Percentiles rank a stretch among this genome's conserved stretches.
phyloP scores from a whole-genome alignment of 2,329 filamentous ascomycete genomes.

The Pseudogymnoascus sp. region DNA sequence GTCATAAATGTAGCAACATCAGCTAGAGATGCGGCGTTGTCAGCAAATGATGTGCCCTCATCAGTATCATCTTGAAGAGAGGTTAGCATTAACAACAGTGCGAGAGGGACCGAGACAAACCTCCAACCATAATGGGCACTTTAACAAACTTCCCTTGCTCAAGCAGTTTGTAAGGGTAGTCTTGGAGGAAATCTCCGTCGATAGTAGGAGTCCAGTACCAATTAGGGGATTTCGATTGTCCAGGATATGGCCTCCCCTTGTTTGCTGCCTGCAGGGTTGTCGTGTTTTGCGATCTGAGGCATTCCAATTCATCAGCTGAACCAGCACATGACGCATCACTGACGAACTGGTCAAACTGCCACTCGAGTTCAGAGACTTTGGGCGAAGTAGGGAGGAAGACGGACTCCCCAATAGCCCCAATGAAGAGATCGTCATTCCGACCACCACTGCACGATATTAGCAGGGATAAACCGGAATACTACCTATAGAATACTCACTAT shows the following conservation, averaged over 20 bases:
- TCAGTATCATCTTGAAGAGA: conserved; percentile 35
- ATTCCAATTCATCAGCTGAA: conserved; percentile 30
- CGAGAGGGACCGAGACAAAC: conserved; percentile 15
- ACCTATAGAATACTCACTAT: conserved; percentile 18
- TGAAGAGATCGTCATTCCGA: conserved; percentile 24
- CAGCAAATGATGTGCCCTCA: conserved; percentile 54
- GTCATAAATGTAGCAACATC: conserved; percentile 33
- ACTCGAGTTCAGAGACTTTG: conserved; percentile 35
- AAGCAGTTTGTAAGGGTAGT: conserved; percentile 35
- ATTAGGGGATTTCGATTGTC: conserved; percentile 28
- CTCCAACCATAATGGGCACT: conserved; percentile 38
- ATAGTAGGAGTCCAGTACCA: conserved; percentile 39
- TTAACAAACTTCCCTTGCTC: conserved; percentile 34
- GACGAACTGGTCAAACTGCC: conserved; percentile 36
- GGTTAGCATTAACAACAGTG: not conserved
- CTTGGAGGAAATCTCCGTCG: conserved; percentile 37
- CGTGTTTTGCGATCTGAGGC: conserved; percentile 34
- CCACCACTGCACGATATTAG: conserved; percentile 21
- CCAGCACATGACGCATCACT: conserved; percentile 30
- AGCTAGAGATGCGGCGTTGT: conserved; percentile 31
- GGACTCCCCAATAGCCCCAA: conserved; percentile 31
- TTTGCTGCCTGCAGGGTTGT: conserved; percentile 34
- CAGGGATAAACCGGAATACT: not conserved
- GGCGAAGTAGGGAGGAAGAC: conserved; percentile 36
- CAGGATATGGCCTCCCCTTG: conserved; percentile 34